Percentiles rank a stretch among this genome's conserved stretches.
phyloP scores from a whole-genome alignment of 108 stramenopile species.

The Cyclotella atomus region DNA sequence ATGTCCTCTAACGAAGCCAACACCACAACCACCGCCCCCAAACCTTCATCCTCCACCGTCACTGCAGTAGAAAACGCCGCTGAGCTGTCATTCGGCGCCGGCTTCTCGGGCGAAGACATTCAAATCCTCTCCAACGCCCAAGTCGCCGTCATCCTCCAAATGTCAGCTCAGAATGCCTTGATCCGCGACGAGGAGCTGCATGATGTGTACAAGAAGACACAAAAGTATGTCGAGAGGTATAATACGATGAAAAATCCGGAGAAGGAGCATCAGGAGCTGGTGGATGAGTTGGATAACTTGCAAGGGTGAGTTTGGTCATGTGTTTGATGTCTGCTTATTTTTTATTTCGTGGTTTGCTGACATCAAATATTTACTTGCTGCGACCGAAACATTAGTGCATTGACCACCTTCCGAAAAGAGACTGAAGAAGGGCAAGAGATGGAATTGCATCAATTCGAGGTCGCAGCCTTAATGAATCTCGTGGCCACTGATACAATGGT shows the following conservation, averaged over 20 bases:
- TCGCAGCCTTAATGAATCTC: conserved; percentile 89
- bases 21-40: not conserved
- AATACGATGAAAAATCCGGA: conserved; percentile 91
- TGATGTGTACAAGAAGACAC: conserved; percentile 88
- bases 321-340: conserved; percentile 1
- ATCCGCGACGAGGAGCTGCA: conserved; percentile 83
- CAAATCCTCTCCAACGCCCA: conserved; percentile 87
- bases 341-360: not conserved
- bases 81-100: conserved; percentile 79
- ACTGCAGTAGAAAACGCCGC: conserved; percentile 74
- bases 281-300: conserved; percentile 88
- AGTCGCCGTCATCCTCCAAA: conserved; percentile 87
- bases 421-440: conserved; percentile 85
- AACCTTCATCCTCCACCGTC: conserved; percentile 11
- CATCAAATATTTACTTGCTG: not conserved
- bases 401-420: conserved; percentile 88
- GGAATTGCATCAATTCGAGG: conserved; percentile 85
- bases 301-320: conserved; percentile 64
- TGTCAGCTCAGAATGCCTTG: conserved; percentile 73
- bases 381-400: conserved; percentile 64
- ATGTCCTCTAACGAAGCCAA: conserved; percentile 5
- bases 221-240: conserved; percentile 86
- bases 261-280: conserved; percentile 87
- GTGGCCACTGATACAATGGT: conserved; percentile 85
- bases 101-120: conserved; percentile 77